A percentile compares a stretch with the other conserved stretches of the same genome.
Evolutionary conservation across 75 land plant genomes (phyloP).

Genomic region (Pinus tabuliformis): DNA sequence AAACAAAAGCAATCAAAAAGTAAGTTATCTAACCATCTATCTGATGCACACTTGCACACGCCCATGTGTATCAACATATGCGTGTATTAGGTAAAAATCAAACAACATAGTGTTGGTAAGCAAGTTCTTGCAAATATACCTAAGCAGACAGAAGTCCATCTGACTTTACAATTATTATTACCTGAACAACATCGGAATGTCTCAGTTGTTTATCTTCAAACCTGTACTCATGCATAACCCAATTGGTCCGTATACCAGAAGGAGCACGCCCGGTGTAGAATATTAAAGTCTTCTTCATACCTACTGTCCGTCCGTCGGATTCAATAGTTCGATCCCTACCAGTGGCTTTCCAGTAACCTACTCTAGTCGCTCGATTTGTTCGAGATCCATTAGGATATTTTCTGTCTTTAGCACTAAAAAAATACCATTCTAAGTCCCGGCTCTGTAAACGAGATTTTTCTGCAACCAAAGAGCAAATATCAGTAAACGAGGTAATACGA

Average conservation of each 20-base stretch:
- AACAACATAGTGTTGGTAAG: too few relatives aligned
- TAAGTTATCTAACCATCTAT: neutral
- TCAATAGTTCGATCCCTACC: constrained; percentile 22
- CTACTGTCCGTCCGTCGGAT: constrained; percentile 11
- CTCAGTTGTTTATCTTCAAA: constrained; percentile 4
- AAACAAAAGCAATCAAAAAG: neutral
- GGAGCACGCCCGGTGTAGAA: constrained; percentile 33
- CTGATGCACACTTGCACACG: neutral
- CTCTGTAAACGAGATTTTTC: constrained; percentile 10
- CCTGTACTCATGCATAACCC: constrained; percentile 30
- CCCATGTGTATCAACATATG: too few relatives aligned
- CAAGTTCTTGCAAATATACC: too few relatives aligned
- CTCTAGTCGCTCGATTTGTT: constrained; percentile 21
- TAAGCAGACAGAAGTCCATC: neutral
- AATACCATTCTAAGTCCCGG: constrained; percentile 16
- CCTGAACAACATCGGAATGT: constrained; percentile 9
- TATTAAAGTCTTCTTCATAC: constrained; percentile 28
- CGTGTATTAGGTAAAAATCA: too few relatives aligned
- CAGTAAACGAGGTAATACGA: neutral
- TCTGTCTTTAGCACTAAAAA: constrained; percentile 10
- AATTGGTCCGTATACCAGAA: constrained; percentile 21
- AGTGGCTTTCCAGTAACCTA: constrained; percentile 40
- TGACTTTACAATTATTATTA: neutral
- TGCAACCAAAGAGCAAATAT: neutral
- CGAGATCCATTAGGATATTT: constrained; percentile 23